Evolutionary conservation across 2,329 filamentous ascomycete species (phyloP), one percentile per base, ranked within the genome.

Genomic region (Harringtonia lauricola): DNA sequence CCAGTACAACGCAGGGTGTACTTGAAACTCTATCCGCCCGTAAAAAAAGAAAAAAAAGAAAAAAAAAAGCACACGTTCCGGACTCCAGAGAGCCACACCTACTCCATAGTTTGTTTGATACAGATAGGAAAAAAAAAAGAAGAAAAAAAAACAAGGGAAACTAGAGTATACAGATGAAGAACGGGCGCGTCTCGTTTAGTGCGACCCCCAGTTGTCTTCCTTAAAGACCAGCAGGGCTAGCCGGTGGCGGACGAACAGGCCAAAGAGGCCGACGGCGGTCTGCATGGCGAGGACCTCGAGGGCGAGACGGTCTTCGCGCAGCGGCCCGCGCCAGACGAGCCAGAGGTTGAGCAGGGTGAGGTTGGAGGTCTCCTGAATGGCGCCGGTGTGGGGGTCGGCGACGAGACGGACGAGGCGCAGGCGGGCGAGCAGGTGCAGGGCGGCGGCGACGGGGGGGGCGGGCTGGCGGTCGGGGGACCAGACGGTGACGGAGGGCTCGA

Each of bases 281-380:
- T 98, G 92, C 63, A 95, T 74, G n/a, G 66, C 65, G 37, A 92
- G 74, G 48, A 98, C 72, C 60, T 92, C 86, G 57, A 79, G 68
- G 22, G 87, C 86, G 43, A 98, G 70, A 37, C 77, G 73, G 63
- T 95, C 85, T 61, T 98, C 92, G 49, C 85, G 76, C 71, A 94
- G 76, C 3, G 92, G 89, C 0, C 92, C 92, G 59, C 89, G 82
- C 86, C 88, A 94, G 41, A 96, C 86, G 49, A 98, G 70, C 90
- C 90, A 98, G 44, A 98, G 72, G 59, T 98, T 98, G 52, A 98
- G 71, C 39, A 98, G 75, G 9, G 92, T 98, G 50, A 98, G 74
- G 62, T 98, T 98, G 51, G 79, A 87, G 18, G 81, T 90, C 63
- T 92, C 83, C 21, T 78, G 67, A 54, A 96, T 83, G 51, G 71